Percentiles rank a stretch among this genome's conserved stretches.
These are phyloP conservation scores for Wolfiporia cocos DNA, from an alignment of 1,284 basidiomycete species.

Conservation along the genomic window DNA sequence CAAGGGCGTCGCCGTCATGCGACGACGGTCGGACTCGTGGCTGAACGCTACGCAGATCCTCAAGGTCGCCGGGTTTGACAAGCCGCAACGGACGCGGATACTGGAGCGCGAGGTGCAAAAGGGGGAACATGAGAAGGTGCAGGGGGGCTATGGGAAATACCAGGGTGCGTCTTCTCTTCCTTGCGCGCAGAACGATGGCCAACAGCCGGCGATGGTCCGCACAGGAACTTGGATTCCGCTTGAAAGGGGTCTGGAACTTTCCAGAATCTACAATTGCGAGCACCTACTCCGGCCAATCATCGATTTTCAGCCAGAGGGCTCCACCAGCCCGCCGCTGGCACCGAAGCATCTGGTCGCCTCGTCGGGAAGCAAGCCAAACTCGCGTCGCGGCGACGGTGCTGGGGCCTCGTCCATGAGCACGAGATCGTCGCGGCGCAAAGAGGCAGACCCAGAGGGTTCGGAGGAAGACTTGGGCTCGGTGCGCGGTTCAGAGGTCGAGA, in stretches of 20 bases:
- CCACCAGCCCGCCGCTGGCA: constrained; percentile 91
- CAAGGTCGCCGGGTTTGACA: constrained; percentile 99
- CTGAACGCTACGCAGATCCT: constrained; percentile 99
- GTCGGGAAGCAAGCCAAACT: constrained; percentile 46
- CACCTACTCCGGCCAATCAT: constrained; percentile 88
- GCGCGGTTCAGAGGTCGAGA: constrained; percentile 72
- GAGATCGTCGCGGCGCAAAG: constrained; percentile 39
- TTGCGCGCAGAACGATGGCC: not conserved
- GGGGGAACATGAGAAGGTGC: constrained; percentile 98
- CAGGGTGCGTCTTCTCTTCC: constrained; percentile 60
- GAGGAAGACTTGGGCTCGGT: constrained; percentile 57
- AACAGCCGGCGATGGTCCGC: no score
- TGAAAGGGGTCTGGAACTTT: constrained; percentile 81
- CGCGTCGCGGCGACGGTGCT: constrained; percentile 35
- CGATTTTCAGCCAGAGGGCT: constrained; percentile 88
- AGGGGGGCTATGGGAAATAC: constrained; percentile 99
- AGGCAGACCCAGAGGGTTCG: constrained; percentile 40
- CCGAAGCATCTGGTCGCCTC: constrained; percentile 90
- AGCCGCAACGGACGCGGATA: constrained; percentile 96
- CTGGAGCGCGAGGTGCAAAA: constrained; percentile 98
- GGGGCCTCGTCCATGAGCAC: constrained; percentile 45
- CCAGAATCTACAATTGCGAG: constrained; percentile 94
- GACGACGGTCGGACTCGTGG: constrained; percentile 93
- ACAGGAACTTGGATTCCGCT: constrained; percentile 98
- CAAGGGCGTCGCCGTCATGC: constrained; percentile 96